Evolutionary conservation across 2,329 filamentous ascomycete species (phyloP).

Genomic region (Plenodomus tracheiphilus): DNA sequence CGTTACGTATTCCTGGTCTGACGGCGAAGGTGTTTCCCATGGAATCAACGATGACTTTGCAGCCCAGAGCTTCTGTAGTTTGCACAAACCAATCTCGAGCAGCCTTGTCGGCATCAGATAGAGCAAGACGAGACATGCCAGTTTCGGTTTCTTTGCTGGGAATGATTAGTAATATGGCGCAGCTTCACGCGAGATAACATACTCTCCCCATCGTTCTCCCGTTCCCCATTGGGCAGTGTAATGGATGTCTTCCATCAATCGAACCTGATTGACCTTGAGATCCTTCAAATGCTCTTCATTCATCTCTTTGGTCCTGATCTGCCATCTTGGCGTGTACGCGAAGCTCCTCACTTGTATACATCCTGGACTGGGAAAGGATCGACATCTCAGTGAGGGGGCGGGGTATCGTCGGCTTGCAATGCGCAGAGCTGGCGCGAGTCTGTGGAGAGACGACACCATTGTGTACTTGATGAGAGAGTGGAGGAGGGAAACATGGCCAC

Average conservation of each 20-base stretch:
- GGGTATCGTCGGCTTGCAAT: conserved; percentile 26
- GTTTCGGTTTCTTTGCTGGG: conserved; percentile 42
- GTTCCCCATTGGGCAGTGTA: conserved; percentile 68
- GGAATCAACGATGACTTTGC: conserved; percentile 67
- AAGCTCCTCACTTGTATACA: conserved; percentile 29
- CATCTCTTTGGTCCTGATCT: conserved; percentile 52
- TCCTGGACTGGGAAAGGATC: conserved; percentile 5
- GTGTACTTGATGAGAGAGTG: conserved; percentile 1
- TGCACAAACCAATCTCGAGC: conserved; percentile 76
- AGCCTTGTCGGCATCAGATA: conserved; percentile 71
- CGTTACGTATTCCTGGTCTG: conserved; percentile 62
- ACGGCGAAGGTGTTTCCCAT: conserved; percentile 84
- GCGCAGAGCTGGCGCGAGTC: conserved; percentile 18
- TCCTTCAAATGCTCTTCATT: conserved; percentile 55
- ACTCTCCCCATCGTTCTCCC: conserved; percentile 70
- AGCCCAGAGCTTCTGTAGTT: conserved; percentile 65
- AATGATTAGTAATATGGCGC: conserved; percentile 3
- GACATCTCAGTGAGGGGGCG: conserved; percentile 14
- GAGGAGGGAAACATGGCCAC: conserved; percentile 10
- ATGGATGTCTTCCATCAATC: conserved; percentile 67
- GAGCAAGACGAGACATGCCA: conserved; percentile 74
- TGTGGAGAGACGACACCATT: conserved; percentile 20
- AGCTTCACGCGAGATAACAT: conserved; percentile 19
- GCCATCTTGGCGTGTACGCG: conserved; percentile 34
- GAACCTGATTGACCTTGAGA: conserved; percentile 61